Conservation (phyloP, 2,329 filamentous ascomycete species). For the Colletotrichum liriopes region DNA sequence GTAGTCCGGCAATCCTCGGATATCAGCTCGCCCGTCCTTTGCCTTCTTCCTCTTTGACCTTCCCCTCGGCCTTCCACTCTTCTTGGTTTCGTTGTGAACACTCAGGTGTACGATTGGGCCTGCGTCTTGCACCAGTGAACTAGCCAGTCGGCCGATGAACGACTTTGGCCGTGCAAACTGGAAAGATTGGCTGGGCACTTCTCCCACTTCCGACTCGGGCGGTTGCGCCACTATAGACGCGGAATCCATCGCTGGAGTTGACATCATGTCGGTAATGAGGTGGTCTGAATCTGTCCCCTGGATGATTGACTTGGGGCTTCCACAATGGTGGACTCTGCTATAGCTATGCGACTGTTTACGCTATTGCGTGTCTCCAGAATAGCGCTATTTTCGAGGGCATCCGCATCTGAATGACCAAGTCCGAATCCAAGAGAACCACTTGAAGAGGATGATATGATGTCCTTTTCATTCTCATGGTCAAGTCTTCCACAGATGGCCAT, state of each 20-base stretch:
- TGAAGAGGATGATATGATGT: background rate
- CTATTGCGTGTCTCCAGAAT: background rate
- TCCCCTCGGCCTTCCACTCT: slow-evolving; percentile 11
- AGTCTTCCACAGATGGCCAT: slow-evolving; percentile 8
- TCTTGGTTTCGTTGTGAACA: background rate
- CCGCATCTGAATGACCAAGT: background rate
- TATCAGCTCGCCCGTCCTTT: slow-evolving; percentile 36
- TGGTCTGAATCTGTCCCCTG: background rate
- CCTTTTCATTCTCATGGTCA: background rate
- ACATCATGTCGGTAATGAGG: slow-evolving; percentile 9
- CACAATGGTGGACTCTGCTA: background rate
- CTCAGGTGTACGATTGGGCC: slow-evolving; percentile 3
- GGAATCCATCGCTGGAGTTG: slow-evolving; percentile 11
- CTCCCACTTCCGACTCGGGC: slow-evolving; percentile 18
- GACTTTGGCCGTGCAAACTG: slow-evolving; percentile 41
- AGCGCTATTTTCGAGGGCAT: background rate
- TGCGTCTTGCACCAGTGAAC: background rate
- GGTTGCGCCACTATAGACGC: slow-evolving; percentile 27
- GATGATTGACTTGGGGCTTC: background rate
- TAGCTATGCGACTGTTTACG: background rate
- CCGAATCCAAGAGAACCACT: background rate
- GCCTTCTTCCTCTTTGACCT: slow-evolving; percentile 14
- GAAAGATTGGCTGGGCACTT: background rate
- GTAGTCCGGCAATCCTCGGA: slow-evolving; percentile 36
- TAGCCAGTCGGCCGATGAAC: slow-evolving; percentile 38